Conservation (phyloP, 495 filamentous ascomycete genomes). For the Neurospora tetrasperma region DNA sequence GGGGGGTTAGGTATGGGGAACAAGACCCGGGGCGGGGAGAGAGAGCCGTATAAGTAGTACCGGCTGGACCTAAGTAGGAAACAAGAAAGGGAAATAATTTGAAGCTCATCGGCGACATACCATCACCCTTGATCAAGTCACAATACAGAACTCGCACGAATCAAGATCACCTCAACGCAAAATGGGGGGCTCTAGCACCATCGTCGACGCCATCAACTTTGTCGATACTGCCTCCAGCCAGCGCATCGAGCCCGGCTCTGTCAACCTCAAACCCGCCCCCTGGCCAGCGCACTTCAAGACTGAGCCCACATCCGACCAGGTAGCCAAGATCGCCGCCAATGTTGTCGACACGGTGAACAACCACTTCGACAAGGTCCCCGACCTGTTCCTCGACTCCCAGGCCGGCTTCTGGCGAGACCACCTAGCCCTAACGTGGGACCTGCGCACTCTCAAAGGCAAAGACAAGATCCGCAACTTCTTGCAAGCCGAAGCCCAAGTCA, state of each 20-base stretch:
- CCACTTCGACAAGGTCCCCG: constrained; percentile 25
- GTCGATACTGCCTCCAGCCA: constrained; percentile 32
- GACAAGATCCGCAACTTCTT: constrained; percentile 43
- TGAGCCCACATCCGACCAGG: constrained; percentile 29
- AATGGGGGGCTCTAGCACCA: neutral
- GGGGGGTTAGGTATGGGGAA: neutral
- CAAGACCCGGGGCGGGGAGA: neutral
- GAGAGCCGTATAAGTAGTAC: neutral
- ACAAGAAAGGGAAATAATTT: neutral
- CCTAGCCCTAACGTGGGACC: constrained; percentile 48
- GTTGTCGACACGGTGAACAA: constrained; percentile 41
- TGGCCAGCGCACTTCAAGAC: constrained; percentile 27
- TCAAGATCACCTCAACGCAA: neutral
- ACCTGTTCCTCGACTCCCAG: constrained; percentile 37
- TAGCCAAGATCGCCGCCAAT: constrained; percentile 31
- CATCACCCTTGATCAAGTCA: neutral
- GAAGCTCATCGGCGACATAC: neutral
- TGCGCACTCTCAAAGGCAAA: constrained; percentile 47
- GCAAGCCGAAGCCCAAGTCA: constrained; percentile 27
- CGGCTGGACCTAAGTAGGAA: neutral
- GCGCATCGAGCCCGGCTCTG: constrained; percentile 49
- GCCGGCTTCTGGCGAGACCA: constrained; percentile 57
- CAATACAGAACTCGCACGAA: neutral
- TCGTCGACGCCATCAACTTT: neutral
- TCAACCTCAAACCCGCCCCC: constrained; percentile 35